Conservation (phyloP, 148 eudicot genomes). For the Persicaria maculosa region DNA sequence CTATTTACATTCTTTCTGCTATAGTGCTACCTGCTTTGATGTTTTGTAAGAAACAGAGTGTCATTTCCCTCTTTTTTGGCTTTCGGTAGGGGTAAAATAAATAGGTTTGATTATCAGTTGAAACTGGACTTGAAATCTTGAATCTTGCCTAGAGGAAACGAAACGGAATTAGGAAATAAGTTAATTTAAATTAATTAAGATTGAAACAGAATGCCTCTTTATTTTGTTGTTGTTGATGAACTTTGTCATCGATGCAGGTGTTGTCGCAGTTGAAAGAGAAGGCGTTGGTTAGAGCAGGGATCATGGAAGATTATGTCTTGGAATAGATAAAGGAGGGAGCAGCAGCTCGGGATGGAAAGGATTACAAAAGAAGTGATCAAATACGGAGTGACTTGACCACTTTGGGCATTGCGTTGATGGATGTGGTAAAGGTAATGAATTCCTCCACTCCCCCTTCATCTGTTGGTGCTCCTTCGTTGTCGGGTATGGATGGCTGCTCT, state of each 20-base stretch:
- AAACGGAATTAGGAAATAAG: no score
- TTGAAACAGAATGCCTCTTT: background rate
- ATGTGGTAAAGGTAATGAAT: no score
- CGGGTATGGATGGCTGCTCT: no score
- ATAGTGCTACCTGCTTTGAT: background rate
- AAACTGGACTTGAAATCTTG: no score
- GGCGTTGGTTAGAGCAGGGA: slow-evolving; percentile 58
- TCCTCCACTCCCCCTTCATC: no score
- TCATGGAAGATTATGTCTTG: slow-evolving; percentile 53
- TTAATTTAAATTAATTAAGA: no score
- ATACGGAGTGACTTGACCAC: slow-evolving; percentile 46
- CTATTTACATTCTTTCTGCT: background rate
- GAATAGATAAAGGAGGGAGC: slow-evolving; percentile 52
- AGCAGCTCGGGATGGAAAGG: slow-evolving; percentile 57
- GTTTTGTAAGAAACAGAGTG: background rate
- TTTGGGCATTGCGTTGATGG: slow-evolving; percentile 83
- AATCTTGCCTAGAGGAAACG: no score
- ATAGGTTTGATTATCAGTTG: no score
- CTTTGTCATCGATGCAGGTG: slow-evolving; percentile 36
- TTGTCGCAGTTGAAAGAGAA: slow-evolving; percentile 67
- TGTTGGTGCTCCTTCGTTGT: no score
- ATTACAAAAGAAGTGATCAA: slow-evolving; percentile 53
- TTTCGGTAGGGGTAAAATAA: no score
- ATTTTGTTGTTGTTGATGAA: background rate
- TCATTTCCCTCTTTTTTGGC: background rate